These are phyloP conservation scores for Huntiella bhutanensis DNA, from an alignment of 2,329 filamentous ascomycete genomes.

Conservation along the genomic window DNA sequence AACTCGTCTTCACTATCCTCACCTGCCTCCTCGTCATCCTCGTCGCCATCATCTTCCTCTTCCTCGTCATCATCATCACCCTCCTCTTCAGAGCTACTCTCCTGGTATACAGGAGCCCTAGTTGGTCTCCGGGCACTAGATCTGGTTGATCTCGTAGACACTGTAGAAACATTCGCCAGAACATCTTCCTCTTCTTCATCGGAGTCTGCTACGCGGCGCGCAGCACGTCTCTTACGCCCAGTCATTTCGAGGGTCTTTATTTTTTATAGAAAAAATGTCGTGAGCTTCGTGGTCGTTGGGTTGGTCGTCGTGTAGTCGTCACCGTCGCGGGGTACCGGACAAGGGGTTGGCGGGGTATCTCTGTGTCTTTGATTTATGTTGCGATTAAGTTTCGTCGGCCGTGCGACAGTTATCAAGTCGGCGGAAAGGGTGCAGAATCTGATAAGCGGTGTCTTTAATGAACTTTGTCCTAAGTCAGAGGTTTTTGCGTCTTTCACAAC, in stretches of 20 bases:
- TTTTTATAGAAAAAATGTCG: too few species aligned
- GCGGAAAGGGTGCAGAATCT: too few species aligned
- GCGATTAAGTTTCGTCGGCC: too few species aligned
- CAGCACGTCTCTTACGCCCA: constrained; percentile 21
- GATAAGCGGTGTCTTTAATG: too few species aligned
- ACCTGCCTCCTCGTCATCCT: constrained; percentile 13
- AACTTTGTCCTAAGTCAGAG: too few species aligned
- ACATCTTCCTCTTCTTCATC: constrained; percentile 51
- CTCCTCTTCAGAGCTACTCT: neutral
- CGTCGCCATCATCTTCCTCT: neutral
- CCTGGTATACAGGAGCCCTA: neutral
- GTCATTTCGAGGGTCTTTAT: constrained; percentile 16
- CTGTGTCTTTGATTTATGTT: too few species aligned
- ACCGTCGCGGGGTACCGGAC: too few species aligned
- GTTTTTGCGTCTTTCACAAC: too few species aligned
- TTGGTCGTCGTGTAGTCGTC: too few species aligned
- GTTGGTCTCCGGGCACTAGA: neutral
- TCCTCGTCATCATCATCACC: constrained; percentile 1
- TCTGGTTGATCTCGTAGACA: constrained; percentile 6
- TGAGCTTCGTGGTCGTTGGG: too few species aligned
- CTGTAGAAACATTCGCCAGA: constrained; percentile 19
- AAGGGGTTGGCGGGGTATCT: too few species aligned
- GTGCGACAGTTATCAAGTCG: too few species aligned
- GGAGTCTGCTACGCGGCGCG: constrained; percentile 43
- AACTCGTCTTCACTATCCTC: constrained; percentile 20